These are phyloP conservation scores for Perkinsus chesapeaki DNA, from an alignment of 169 alveolate genomes.

Conservation along the genomic window DNA sequence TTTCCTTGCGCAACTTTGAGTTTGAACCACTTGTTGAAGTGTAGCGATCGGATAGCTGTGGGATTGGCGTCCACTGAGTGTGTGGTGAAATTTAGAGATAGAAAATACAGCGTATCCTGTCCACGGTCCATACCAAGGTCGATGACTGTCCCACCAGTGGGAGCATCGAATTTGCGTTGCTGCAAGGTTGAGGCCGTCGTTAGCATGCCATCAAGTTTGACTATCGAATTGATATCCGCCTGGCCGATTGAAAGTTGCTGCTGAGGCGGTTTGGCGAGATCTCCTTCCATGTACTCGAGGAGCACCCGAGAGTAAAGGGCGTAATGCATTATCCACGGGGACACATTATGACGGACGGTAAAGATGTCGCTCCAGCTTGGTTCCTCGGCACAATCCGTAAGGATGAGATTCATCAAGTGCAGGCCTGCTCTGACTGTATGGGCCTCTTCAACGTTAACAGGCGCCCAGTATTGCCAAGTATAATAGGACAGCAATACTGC, in stretches of 20 bases:
- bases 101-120: neutral
- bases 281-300: neutral
- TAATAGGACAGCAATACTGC: neutral
- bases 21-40: neutral
- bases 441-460: neutral
- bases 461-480: neutral
- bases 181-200: neutral
- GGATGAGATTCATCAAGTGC: neutral
- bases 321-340: neutral
- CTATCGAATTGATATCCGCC: neutral
- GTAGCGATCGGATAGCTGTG: neutral
- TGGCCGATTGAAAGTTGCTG: neutral
- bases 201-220: neutral
- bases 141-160: neutral
- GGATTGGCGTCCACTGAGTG: neutral
- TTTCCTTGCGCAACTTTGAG: neutral
- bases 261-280: neutral
- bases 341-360: neutral
- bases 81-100: neutral
- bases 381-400: neutral
- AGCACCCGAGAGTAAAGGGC: neutral
- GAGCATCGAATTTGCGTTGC: neutral
- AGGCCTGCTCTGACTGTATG: neutral
- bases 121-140: neutral
- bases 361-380: neutral